These are phyloP conservation scores for Amanita brunnescens DNA, from an alignment of 768 basidiomycete species.

Conservation along the genomic window DNA sequence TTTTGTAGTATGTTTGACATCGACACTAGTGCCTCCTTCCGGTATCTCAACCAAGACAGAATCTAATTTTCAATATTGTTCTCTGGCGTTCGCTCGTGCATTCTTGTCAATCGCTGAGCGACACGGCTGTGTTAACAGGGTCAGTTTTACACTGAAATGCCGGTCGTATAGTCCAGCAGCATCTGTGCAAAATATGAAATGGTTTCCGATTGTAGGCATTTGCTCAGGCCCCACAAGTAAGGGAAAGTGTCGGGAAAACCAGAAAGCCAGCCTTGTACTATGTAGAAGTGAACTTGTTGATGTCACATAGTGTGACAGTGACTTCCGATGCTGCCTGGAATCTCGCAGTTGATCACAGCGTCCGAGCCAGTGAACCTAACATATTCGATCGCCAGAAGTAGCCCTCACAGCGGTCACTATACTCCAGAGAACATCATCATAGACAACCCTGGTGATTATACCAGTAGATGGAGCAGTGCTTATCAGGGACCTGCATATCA, in stretches of 20 bases:
- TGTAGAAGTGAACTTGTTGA: no score
- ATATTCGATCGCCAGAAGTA: constrained; percentile 50
- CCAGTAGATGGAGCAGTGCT: constrained; percentile 71
- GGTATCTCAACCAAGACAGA: constrained; percentile 41
- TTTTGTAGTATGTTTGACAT: constrained; percentile 20
- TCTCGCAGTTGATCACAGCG: constrained; percentile 7
- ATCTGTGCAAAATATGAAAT: constrained; percentile 11
- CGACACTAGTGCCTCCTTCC: constrained; percentile 24
- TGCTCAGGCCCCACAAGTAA: no score
- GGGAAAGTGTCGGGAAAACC: no score
- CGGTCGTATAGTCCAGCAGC: constrained; percentile 48
- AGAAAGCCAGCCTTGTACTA: no score
- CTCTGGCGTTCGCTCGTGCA: constrained; percentile 46
- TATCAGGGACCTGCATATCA: constrained; percentile 41
- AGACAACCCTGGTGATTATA: constrained; percentile 53
- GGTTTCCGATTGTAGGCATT: no score
- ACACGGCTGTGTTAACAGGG: constrained; percentile 38
- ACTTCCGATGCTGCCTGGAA: not conserved
- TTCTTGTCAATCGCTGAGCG: constrained; percentile 44
- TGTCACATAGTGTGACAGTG: no score
- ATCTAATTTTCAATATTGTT: constrained; percentile 51
- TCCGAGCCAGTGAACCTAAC: constrained; percentile 20
- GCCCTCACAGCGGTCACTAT: constrained; percentile 68
- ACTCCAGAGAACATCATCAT: constrained; percentile 59
- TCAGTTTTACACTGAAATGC: constrained; percentile 62